Evolutionary conservation across 73 alveolate genomes (phyloP).

Genomic region (Paramecium bursaria): DNA sequence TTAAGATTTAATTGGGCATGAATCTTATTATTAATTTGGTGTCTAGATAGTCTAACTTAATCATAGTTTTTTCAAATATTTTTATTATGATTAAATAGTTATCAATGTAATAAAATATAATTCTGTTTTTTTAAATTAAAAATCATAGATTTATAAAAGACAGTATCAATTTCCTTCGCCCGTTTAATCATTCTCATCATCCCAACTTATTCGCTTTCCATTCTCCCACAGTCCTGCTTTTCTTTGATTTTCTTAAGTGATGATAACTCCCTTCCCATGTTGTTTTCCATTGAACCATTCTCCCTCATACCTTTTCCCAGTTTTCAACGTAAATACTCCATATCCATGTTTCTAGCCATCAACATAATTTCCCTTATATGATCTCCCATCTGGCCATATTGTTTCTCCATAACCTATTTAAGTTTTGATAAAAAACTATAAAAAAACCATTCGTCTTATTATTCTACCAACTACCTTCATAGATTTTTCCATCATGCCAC

Average conservation of each 20-base stretch:
- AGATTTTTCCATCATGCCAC: constrained; percentile 77
- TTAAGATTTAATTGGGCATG: too few species aligned
- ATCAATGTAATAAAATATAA: too few species aligned
- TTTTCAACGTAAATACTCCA: constrained; percentile 79
- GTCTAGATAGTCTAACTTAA: too few species aligned
- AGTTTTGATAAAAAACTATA: too few species aligned
- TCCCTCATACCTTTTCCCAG: constrained; percentile 82
- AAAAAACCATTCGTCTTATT: constrained; percentile 84
- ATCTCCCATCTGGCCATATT: constrained; percentile 80
- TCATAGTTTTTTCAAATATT: too few species aligned
- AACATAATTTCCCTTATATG: constrained; percentile 74
- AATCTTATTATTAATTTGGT: too few species aligned
- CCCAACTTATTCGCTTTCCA: constrained; percentile 13
- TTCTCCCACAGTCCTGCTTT: constrained; percentile 32
- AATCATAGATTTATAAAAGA: too few species aligned
- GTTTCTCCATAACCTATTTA: constrained; percentile 81
- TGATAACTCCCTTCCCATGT: constrained; percentile 78
- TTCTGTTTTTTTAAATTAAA: too few species aligned
- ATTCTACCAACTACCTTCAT: constrained; percentile 76
- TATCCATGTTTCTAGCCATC: constrained; percentile 78
- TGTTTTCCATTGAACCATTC: constrained; percentile 80
- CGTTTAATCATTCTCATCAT: constrained; percentile 35
- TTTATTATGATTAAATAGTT: too few species aligned
- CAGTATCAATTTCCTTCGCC: too few species aligned
- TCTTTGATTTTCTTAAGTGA: constrained; percentile 17